Evolutionary conservation across 768 basidiomycete genomes (phyloP).

Genomic region (Phallus indusiatus): DNA sequence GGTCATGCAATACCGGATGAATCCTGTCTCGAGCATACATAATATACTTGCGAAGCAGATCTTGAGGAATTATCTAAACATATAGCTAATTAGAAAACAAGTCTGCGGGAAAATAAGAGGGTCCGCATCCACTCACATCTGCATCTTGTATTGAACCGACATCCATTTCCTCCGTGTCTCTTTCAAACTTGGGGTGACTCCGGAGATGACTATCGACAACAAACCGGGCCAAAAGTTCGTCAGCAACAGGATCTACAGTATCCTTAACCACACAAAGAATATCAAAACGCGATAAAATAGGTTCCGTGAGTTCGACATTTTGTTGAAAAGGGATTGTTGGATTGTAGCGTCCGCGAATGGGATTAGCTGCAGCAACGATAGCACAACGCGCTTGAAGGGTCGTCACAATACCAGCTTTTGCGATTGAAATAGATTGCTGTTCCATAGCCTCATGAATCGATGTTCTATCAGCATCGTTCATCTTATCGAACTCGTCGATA

Average conservation of each 20-base stretch:
- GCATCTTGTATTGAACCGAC: conserved; percentile 85
- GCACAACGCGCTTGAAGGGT: conserved; percentile 95
- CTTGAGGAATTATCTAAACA: conserved; percentile 87
- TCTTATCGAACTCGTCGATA: conserved; percentile 99
- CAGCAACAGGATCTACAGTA: conserved; percentile 91
- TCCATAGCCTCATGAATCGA: conserved; percentile 99
- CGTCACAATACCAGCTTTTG: conserved; percentile 98
- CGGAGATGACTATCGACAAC: conserved; percentile 96
- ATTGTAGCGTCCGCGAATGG: conserved; percentile 93
- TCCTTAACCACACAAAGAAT: conserved; percentile 98
- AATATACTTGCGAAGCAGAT: conserved; percentile 93
- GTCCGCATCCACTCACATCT: conserved; percentile 52
- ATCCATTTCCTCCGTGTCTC: conserved; percentile 82
- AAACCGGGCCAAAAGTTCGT: conserved; percentile 92
- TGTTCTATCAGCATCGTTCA: conserved; percentile 97
- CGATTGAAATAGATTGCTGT: conserved; percentile 97
- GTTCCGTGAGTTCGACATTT: conserved; percentile 97
- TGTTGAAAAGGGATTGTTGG: conserved; percentile 97
- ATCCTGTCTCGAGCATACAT: conserved; percentile 97
- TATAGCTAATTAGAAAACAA: not conserved
- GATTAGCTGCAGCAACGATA: conserved; percentile 96
- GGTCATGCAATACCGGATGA: conserved; percentile 84
- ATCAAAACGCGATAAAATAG: conserved; percentile 96
- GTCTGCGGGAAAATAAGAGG: not conserved
- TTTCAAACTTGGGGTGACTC: conserved; percentile 88